These are phyloP conservation scores for Tetraselmis chui DNA, from an alignment of 139 green algal genomes.

Conservation along the genomic window DNA sequence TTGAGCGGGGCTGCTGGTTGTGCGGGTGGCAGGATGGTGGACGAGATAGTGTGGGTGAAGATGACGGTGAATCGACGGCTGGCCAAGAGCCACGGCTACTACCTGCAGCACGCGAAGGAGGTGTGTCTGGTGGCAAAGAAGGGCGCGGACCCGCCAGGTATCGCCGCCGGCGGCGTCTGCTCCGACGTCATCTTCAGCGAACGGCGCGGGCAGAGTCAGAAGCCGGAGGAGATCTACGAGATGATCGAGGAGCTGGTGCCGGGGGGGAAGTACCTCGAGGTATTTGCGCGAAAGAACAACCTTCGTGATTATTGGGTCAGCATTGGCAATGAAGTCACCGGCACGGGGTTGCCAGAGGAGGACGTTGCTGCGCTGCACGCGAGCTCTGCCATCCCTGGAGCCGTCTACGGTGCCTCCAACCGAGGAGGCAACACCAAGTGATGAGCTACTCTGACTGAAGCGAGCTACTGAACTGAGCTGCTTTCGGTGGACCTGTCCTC, in stretches of 20 bases:
- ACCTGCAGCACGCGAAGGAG: constrained; percentile 92
- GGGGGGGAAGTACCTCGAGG: constrained; percentile 77
- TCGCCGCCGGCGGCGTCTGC: constrained; percentile 30
- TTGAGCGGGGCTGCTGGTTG: no score
- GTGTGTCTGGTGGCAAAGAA: constrained; percentile 75
- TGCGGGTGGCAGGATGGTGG: constrained; percentile 81
- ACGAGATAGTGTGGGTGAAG: constrained; percentile 95
- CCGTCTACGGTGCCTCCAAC: constrained; percentile 29
- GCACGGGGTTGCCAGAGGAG: constrained; percentile 46
- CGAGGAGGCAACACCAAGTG: neutral
- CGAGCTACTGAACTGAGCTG: no score
- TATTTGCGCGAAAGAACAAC: constrained; percentile 94
- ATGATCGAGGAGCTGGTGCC: constrained; percentile 87
- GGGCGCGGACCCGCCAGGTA: constrained; percentile 37
- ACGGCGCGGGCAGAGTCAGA: constrained; percentile 88
- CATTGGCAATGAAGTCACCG: constrained; percentile 88
- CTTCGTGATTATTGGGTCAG: constrained; percentile 86
- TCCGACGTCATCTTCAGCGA: constrained; percentile 82
- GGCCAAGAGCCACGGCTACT: constrained; percentile 91
- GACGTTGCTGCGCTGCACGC: constrained; percentile 27
- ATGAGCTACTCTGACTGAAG: no score
- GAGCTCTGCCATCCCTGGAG: constrained; percentile 27
- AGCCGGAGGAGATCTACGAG: constrained; percentile 94
- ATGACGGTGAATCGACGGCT: constrained; percentile 85
- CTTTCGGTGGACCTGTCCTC: no score